phyloP scores from a whole-genome alignment of 78 protist genomes.

The Dictyostelium intermedium region DNA sequence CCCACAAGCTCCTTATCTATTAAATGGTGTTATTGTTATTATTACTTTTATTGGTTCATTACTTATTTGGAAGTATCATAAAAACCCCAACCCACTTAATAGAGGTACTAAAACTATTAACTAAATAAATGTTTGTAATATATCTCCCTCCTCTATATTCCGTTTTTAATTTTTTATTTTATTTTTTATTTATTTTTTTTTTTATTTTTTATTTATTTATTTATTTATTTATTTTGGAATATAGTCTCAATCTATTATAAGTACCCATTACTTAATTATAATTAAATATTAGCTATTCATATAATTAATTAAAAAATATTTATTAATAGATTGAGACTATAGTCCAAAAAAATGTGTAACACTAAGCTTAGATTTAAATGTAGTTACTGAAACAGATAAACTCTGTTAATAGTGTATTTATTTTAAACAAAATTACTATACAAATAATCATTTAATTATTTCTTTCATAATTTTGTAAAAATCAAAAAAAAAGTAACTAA shows the following conservation, averaged over 20 bases:
- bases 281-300: no score
- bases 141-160: no score
- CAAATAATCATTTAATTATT: not conserved
- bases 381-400: not conserved
- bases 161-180: no score
- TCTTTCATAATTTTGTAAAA: not conserved
- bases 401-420: not conserved
- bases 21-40: not conserved
- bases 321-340: no score
- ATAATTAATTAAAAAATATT: no score
- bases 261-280: no score
- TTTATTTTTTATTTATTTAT: no score
- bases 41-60: conserved; percentile 13
- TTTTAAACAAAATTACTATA: not conserved
- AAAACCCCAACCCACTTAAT: not conserved
- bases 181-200: no score
- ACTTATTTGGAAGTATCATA: conserved; percentile 3
- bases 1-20: conserved; percentile 3
- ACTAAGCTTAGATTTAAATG: not conserved
- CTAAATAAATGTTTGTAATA: not conserved
- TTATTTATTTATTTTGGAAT: no score
- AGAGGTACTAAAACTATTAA: not conserved
- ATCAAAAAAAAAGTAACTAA: not conserved
- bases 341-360: not conserved
- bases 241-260: no score